phyloP scores from a whole-genome alignment of 495 filamentous ascomycete genomes.

The Podospora fimiseda region DNA sequence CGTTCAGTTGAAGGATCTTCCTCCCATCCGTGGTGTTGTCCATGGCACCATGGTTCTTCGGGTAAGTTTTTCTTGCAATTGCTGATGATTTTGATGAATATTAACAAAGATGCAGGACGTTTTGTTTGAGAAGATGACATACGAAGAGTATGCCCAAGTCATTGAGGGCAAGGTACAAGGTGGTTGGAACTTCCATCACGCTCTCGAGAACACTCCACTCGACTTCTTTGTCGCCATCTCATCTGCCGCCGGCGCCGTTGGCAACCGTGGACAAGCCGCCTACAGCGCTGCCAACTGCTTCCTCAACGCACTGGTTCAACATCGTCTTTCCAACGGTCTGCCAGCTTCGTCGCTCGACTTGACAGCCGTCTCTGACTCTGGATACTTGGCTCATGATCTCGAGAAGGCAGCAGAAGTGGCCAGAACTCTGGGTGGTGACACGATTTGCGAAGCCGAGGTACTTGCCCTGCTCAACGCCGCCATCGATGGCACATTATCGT shows the following conservation, averaged over 20 bases:
- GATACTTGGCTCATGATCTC: constrained; percentile 46
- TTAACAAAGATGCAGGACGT: constrained; percentile 37
- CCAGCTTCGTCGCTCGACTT: constrained; percentile 50
- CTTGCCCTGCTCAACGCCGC: constrained; percentile 42
- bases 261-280: constrained; percentile 55
- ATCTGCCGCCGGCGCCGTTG: constrained; percentile 54
- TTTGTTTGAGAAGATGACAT: constrained; percentile 50
- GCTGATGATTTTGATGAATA: constrained; percentile 7
- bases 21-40: constrained; percentile 43
- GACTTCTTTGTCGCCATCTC: constrained; percentile 66
- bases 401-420: constrained; percentile 43
- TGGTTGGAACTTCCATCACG: constrained; percentile 52
- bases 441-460: constrained; percentile 47
- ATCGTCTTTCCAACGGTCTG: constrained; percentile 39
- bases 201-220: constrained; percentile 40
- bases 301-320: constrained; percentile 47
- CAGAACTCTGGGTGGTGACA: constrained; percentile 44
- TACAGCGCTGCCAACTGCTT: constrained; percentile 62
- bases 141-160: constrained; percentile 42
- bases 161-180: constrained; percentile 52
- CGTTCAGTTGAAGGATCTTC: constrained; percentile 26
- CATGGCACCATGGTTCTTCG: constrained; percentile 52
- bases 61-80: constrained; percentile 31
- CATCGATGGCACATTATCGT: constrained; percentile 34
- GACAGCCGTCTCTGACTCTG: constrained; percentile 49